These are phyloP conservation scores for Solanum corneliomulleri DNA, from an alignment of 257 asterid species.

Conservation along the genomic window DNA sequence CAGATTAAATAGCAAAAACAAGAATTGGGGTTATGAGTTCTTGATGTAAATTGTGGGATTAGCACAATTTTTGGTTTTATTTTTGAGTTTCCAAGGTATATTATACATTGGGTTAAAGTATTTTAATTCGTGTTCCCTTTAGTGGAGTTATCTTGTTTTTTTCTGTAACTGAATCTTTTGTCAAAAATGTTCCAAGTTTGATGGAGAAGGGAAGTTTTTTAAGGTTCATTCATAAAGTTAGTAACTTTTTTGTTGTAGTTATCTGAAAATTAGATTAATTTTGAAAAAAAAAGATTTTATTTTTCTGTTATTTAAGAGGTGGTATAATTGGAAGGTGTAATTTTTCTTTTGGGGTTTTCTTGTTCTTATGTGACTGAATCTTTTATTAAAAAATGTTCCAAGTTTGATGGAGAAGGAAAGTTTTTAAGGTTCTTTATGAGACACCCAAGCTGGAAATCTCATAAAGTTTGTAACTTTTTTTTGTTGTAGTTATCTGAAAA, in stretches of 20 bases:
- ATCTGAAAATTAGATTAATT: background rate
- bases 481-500: background rate
- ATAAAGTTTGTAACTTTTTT: background rate
- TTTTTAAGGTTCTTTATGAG: background rate
- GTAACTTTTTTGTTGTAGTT: background rate
- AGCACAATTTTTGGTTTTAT: background rate
- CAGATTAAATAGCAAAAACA: background rate
- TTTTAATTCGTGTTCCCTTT: background rate
- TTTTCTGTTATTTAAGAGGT: background rate
- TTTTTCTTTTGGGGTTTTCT: background rate
- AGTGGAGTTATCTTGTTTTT: background rate
- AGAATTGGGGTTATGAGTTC: background rate
- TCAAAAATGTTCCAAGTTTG: background rate
- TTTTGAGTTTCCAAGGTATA: background rate
- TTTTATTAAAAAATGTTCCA: conserved; percentile 4
- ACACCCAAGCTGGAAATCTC: background rate
- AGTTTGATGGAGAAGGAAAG: conserved; percentile 11
- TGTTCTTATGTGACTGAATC: conserved; percentile 1
- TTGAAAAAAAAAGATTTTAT: background rate
- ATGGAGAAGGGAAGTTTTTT: conserved; percentile 6
- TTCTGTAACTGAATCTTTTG: conserved; percentile 3
- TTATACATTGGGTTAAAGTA: background rate
- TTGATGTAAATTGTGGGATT: background rate
- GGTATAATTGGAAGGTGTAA: background rate
- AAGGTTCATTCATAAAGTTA: background rate